These are phyloP conservation scores for Hordeum vulgare DNA, from an alignment of 176 grass and related monocot species.

Conservation along the genomic window MorexV3_pseudomolecules_assembly NC_058524.1:364040168-364040667, in stretches of 20 bases:
- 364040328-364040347: not conserved
- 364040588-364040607: not conserved
- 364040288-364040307: not conserved
- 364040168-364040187: too few relatives aligned
- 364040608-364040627: not conserved
- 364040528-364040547: slow-evolving; percentile 87
- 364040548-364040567: slow-evolving; percentile 84
- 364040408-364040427: not conserved
- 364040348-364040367: not conserved
- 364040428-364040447: not conserved
- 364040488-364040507: slow-evolving; percentile 97
- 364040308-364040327: not conserved
- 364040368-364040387: not conserved
- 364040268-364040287: not conserved
- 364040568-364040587: not conserved
- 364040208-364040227: not conserved
- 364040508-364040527: slow-evolving; percentile 95
- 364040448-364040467: not conserved
- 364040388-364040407: not conserved
- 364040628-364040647: slow-evolving; percentile 17
- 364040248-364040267: not conserved
- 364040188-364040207: too few relatives aligned
- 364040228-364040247: not conserved
- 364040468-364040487: slow-evolving; percentile 96
- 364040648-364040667: slow-evolving; percentile 98